Evolutionary conservation across 1,284 basidiomycete genomes (phyloP).

Genomic region (Moesziomyces antarcticus): DNA sequence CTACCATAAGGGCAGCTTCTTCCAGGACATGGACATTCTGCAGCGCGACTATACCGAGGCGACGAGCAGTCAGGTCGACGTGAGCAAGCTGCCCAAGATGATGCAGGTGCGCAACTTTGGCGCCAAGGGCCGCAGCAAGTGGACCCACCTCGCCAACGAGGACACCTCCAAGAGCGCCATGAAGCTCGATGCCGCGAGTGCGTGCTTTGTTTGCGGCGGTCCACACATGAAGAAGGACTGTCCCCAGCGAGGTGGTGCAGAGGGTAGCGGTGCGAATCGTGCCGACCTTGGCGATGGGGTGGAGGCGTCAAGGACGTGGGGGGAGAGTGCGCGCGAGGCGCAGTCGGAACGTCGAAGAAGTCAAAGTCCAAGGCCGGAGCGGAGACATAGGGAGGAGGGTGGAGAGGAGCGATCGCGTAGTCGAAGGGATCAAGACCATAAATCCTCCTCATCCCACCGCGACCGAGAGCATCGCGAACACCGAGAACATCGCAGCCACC

Average conservation of each 20-base stretch:
- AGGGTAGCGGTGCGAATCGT: constrained; percentile 18
- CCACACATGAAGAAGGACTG: constrained; percentile 66
- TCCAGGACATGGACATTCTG: constrained; percentile 88
- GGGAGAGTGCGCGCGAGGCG: not conserved
- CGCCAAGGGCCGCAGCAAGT: constrained; percentile 87
- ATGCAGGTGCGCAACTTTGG: constrained; percentile 99
- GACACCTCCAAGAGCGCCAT: constrained; percentile 75
- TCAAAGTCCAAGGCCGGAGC: constrained; percentile 9
- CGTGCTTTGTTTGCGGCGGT: constrained; percentile 82
- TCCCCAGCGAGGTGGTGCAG: constrained; percentile 38
- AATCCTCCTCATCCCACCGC: not conserved
- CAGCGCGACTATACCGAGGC: constrained; percentile 88
- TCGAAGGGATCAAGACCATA: not conserved
- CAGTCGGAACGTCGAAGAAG: constrained; percentile 10
- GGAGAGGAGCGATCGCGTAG: constrained; percentile 1
- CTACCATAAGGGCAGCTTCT: constrained; percentile 99
- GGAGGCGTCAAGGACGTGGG: not conserved
- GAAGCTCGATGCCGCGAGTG: constrained; percentile 71
- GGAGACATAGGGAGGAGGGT: constrained; percentile 3
- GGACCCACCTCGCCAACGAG: constrained; percentile 84
- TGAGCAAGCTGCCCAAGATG: constrained; percentile 85
- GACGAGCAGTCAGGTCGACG: constrained; percentile 82
- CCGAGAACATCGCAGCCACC: constrained; percentile 1
- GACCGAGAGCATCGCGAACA: constrained; percentile 10
- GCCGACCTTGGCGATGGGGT: not conserved